Conservation (phyloP, 768 basidiomycete species). For the Trichaptum fuscoviolaceum region DNA sequence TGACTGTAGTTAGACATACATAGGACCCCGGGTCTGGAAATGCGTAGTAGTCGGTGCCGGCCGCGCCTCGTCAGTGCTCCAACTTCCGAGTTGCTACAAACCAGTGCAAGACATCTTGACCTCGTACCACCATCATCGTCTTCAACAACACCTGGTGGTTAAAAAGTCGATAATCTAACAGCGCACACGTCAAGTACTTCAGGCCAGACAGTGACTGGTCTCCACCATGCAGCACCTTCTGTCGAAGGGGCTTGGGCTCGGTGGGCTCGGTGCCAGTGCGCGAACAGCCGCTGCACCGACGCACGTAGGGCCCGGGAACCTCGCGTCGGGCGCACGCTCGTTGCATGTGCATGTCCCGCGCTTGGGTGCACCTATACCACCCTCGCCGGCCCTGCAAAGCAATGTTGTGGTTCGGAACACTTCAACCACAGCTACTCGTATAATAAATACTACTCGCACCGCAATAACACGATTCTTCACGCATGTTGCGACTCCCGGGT, state of each 20-base stretch:
- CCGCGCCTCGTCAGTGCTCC: neutral
- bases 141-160: neutral
- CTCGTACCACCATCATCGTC: neutral
- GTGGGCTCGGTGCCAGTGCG: neutral
- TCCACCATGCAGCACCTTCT: neutral
- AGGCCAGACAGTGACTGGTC: constrained; percentile 7
- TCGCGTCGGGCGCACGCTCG: neutral
- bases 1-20: too few relatives aligned
- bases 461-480: constrained; percentile 51
- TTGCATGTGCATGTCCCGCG: constrained; percentile 2
- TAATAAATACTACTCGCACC: constrained; percentile 34
- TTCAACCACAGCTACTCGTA: constrained; percentile 29
- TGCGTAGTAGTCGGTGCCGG: neutral
- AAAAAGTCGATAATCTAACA: neutral
- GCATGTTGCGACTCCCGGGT: constrained; percentile 54
- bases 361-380: neutral
- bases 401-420: neutral
- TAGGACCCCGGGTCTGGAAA: neutral
- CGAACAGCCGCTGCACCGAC: constrained; percentile 1
- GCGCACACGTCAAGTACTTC: neutral
- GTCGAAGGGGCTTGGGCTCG: constrained; percentile 6
- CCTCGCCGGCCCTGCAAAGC: neutral
- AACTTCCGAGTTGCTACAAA: neutral
- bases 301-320: neutral
- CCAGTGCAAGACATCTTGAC: neutral